These are phyloP conservation scores for Metschnikowia cubensis DNA, from an alignment of 805 yeast species.

Conservation along the genomic window DNA sequence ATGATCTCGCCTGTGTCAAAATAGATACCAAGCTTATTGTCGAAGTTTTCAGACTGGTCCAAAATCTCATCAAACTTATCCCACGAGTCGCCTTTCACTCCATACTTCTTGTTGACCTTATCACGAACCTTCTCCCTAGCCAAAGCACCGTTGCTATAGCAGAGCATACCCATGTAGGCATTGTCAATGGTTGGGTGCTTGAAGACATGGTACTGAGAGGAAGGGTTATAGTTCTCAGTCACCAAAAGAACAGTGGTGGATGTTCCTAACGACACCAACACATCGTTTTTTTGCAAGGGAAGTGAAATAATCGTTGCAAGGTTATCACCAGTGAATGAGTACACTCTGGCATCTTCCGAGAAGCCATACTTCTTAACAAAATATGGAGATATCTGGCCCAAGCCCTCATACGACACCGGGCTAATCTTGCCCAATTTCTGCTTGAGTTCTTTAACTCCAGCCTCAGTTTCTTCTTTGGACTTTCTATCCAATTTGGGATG, in stretches of 20 bases:
- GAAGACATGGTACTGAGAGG: constrained; percentile 79
- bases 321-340: constrained; percentile 87
- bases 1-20: constrained; percentile 91
- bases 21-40: constrained; percentile 64
- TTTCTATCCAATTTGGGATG: constrained; percentile 42
- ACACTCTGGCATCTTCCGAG: constrained; percentile 50
- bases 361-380: constrained; percentile 66
- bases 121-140: constrained; percentile 79
- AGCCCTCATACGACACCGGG: constrained; percentile 46
- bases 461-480: constrained; percentile 13
- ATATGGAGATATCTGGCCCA: constrained; percentile 56
- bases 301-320: constrained; percentile 82
- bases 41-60: constrained; percentile 32
- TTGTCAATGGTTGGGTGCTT: constrained; percentile 76
- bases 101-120: constrained; percentile 47
- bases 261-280: constrained; percentile 80
- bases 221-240: constrained; percentile 73
- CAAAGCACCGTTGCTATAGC: constrained; percentile 86
- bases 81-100: constrained; percentile 46
- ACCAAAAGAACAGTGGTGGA: constrained; percentile 85
- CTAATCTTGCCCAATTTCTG: constrained; percentile 52
- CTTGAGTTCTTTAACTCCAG: constrained; percentile 40
- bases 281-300: constrained; percentile 72
- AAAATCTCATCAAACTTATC: constrained; percentile 54
- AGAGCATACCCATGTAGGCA: constrained; percentile 90